Base-by-base conservation (phyloP, 2,329 filamentous ascomycete genomes). In the Fusarium hainanense region DNA sequence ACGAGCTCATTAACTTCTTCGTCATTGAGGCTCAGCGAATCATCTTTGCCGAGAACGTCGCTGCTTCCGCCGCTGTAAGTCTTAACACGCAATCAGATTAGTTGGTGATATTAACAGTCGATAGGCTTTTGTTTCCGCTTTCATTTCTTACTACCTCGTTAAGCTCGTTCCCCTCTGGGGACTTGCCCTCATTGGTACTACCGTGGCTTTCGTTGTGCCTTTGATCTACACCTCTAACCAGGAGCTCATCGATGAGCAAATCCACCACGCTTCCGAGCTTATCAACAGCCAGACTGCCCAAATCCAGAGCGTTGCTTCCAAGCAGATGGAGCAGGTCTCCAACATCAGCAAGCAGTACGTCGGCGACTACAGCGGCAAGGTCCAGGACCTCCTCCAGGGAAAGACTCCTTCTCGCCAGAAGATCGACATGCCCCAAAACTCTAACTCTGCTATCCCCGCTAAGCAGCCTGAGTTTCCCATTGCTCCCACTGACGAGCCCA, bases 131-230 rank as follows among this genome's bases (percentile, higher is more conserved):
- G 52, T 90, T 54, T 82, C 82, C 66, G 85, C 89, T 49, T 90
- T 92, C 79, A 69, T 91, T 68, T 89, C 89, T 25, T 92, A 92
- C 82, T 89, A 85, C 78, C 83, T 92, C 41, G 86, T 90, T 79
- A 92, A 91, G 84, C 82, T 92, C 66, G 85, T 92, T 49, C 90
- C 90, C 37, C 87, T 90, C 83, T 92, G 90, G 90, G 89, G 88
- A 37, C 86, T 92, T 69, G 82, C 88, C 48, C 79, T 92, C 69
- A 83, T 91, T 72, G 82, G 80, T 68, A 88, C 87, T 62, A 87
- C 87, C 14, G 78, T 88, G 51, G 75, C 86, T 63, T 92, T 92
- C 82, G 82, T 90, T 62, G 83, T 82, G 14, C 90, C 90, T 30
- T 83, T 92, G 54, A 75, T 91, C 76, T 92, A 92, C 81, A 85